phyloP scores from a whole-genome alignment of 1,139 yeast genomes.

The Scheffersomyces quercinus region DNA sequence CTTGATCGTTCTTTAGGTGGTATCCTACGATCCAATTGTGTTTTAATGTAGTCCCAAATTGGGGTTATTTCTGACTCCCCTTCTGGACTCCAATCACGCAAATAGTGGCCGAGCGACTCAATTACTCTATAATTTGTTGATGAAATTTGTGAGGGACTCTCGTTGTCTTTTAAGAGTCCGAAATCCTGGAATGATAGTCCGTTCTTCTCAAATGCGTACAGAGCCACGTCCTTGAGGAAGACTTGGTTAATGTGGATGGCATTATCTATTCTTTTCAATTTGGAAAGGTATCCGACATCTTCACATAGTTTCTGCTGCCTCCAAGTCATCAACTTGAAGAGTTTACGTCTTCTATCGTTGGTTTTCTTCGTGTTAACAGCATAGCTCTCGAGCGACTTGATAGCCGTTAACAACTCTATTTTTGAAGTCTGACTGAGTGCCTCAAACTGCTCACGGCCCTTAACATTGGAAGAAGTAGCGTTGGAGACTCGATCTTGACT shows the following conservation, averaged over 20 bases:
- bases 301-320: constrained; percentile 56
- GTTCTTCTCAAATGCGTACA: constrained; percentile 38
- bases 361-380: constrained; percentile 35
- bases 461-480: constrained; percentile 7
- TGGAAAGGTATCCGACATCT: constrained; percentile 55
- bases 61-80: constrained; percentile 53
- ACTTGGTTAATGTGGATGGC: constrained; percentile 46
- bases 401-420: constrained; percentile 48
- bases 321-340: constrained; percentile 53
- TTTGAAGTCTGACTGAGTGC: constrained; percentile 19
- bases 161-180: constrained; percentile 29
- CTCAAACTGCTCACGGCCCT: constrained; percentile 14
- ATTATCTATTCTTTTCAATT: constrained; percentile 48
- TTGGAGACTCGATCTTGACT: not conserved
- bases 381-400: constrained; percentile 53
- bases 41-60: constrained; percentile 48
- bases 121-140: constrained; percentile 56
- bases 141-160: constrained; percentile 17
- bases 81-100: constrained; percentile 67
- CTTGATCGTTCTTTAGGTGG: constrained; percentile 24
- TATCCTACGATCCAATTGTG: constrained; percentile 28
- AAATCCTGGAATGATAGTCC: constrained; percentile 39
- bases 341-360: constrained; percentile 46
- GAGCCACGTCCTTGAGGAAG: constrained; percentile 46
- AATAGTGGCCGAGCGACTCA: constrained; percentile 71